Evolutionary conservation across 352 stramenopile species (phyloP).

Genomic region (Globisporangium canariense): DNA sequence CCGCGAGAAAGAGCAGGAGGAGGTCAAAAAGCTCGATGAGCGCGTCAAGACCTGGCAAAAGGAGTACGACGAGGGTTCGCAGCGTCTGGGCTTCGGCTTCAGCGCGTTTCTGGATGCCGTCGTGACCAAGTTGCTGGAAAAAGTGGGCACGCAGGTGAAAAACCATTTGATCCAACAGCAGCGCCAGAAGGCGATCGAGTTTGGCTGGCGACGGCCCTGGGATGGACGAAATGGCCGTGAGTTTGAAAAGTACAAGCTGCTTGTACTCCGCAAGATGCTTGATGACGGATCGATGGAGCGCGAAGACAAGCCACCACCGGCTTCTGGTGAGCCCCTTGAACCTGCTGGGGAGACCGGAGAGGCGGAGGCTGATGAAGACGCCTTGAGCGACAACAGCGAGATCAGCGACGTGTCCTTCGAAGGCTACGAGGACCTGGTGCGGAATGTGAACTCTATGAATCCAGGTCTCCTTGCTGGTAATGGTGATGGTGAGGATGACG

Average conservation of each 20-base stretch:
- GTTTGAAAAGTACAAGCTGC: constrained; percentile 57
- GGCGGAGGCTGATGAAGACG: constrained; percentile 10
- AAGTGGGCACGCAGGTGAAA: constrained; percentile 41
- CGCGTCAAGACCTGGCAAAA: constrained; percentile 35
- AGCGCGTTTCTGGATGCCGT: constrained; percentile 57
- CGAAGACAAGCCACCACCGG: constrained; percentile 10
- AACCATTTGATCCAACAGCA: constrained; percentile 61
- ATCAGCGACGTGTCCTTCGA: constrained; percentile 75
- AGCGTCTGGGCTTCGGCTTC: constrained; percentile 48
- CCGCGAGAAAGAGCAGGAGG: constrained; percentile 31
- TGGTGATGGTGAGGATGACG: background rate
- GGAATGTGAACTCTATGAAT: constrained; percentile 12
- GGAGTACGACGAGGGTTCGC: constrained; percentile 42
- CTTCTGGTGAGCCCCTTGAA: background rate
- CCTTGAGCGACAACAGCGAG: constrained; percentile 59
- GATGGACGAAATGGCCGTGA: constrained; percentile 54
- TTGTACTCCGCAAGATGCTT: constrained; percentile 39
- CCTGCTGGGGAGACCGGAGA: constrained; percentile 5
- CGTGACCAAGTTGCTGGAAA: constrained; percentile 48
- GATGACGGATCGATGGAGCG: constrained; percentile 25
- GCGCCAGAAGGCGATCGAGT: constrained; percentile 53
- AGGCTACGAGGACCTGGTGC: constrained; percentile 56
- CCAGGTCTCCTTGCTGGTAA: background rate
- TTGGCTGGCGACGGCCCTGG: constrained; percentile 60
- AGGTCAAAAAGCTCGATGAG: constrained; percentile 32